phyloP scores from a whole-genome alignment of 768 basidiomycete species.

The Sarcodon aspratus region DNA sequence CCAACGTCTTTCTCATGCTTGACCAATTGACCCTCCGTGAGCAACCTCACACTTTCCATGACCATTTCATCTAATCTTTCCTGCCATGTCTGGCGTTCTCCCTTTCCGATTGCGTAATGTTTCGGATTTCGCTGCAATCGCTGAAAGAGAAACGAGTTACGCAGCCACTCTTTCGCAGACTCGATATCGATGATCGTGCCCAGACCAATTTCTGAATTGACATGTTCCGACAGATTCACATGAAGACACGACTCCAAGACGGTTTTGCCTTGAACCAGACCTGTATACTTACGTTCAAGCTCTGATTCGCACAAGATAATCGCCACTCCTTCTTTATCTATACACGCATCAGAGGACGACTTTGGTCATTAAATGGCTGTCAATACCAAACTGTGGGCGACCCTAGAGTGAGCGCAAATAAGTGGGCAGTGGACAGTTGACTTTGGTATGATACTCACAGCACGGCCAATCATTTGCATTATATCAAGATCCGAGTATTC shows the following conservation, averaged over 20 bases:
- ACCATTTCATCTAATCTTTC: constrained; percentile 65
- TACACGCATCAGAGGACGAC: background rate
- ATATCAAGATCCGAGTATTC: constrained; percentile 92
- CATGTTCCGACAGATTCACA: constrained; percentile 73
- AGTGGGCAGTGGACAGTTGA: background rate
- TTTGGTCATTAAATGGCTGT: background rate
- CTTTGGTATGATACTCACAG: constrained; percentile 35
- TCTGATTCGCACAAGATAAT: constrained; percentile 74
- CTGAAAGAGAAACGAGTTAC: constrained; percentile 76
- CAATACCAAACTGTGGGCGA: constrained; percentile 77
- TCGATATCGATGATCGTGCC: constrained; percentile 64
- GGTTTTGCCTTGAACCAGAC: constrained; percentile 58
- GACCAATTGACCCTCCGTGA: constrained; percentile 55
- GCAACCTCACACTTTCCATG: constrained; percentile 44
- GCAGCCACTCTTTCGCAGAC: constrained; percentile 75
- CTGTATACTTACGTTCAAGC: constrained; percentile 60
- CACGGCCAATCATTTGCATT: constrained; percentile 94
- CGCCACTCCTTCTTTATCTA: constrained; percentile 77
- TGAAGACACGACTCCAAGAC: constrained; percentile 83
- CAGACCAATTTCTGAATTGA: constrained; percentile 89
- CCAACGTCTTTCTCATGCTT: constrained; percentile 28
- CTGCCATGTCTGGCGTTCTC: constrained; percentile 50
- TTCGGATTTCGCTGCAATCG: constrained; percentile 77
- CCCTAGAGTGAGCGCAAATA: constrained; percentile 36
- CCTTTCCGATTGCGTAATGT: constrained; percentile 58